Conservation (phyloP, 2,329 filamentous ascomycete species). For the Thelonectria olida region DNA sequence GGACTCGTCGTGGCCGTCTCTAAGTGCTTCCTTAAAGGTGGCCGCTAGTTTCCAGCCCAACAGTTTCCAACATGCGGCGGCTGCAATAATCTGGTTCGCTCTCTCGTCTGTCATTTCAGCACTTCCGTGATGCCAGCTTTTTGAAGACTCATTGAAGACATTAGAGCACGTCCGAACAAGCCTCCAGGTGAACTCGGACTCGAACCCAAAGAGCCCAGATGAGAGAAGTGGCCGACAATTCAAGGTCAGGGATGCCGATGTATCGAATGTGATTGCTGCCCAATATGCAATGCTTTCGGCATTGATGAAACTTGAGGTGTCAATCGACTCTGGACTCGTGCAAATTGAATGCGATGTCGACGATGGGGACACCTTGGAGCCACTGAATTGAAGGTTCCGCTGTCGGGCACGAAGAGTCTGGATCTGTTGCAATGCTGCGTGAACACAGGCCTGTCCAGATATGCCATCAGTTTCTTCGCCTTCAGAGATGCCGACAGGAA, state of each 20-base stretch:
- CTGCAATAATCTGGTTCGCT: constrained; percentile 44
- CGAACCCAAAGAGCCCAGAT: constrained; percentile 48
- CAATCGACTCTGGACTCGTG: constrained; percentile 39
- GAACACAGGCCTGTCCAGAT: constrained; percentile 51
- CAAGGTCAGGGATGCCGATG: constrained; percentile 51
- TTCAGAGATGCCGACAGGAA: constrained; percentile 50
- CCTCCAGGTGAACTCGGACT: constrained; percentile 42
- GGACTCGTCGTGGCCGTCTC: constrained; percentile 44
- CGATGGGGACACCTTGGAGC: constrained; percentile 48
- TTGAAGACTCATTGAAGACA: constrained; percentile 41
- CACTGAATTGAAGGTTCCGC: constrained; percentile 51
- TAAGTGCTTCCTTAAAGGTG: constrained; percentile 44
- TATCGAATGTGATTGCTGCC: constrained; percentile 53
- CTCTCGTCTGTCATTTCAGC: constrained; percentile 43
- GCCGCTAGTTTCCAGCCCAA: constrained; percentile 45
- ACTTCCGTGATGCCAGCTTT: constrained; percentile 38
- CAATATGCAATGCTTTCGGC: constrained; percentile 52
- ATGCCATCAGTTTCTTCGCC: constrained; percentile 53
- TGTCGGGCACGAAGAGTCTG: constrained; percentile 51
- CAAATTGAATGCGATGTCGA: constrained; percentile 29
- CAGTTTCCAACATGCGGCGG: constrained; percentile 42
- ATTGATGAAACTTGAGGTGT: constrained; percentile 45
- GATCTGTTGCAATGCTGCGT: constrained; percentile 52
- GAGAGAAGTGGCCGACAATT: constrained; percentile 51
- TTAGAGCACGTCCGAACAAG: constrained; percentile 41